phyloP scores from a whole-genome alignment of 495 filamentous ascomycete genomes.

The Delitschia confertaspora region DNA sequence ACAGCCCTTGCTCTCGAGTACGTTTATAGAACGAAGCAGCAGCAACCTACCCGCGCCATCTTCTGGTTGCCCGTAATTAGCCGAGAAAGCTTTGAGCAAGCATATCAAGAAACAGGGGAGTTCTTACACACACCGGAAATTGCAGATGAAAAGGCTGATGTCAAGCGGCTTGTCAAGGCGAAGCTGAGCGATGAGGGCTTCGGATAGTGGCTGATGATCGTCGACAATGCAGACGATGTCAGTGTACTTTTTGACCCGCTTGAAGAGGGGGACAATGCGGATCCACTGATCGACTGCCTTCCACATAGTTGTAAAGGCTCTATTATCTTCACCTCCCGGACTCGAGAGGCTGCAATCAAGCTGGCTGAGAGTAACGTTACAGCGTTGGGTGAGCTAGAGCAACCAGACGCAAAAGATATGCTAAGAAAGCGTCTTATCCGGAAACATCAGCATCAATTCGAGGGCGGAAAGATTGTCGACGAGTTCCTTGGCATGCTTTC shows the following conservation, averaged over 20 bases:
- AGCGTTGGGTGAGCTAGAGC: conserved; percentile 9
- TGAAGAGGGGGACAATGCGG: not conserved
- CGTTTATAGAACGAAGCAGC: conserved; percentile 14
- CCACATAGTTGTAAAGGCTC: conserved; percentile 11
- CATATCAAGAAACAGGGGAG: conserved; percentile 28
- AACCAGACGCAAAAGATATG: conserved; percentile 20
- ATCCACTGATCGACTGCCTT: conserved; percentile 10
- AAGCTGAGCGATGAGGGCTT: conserved; percentile 12
- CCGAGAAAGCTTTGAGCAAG: conserved; percentile 14
- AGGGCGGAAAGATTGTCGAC: not conserved
- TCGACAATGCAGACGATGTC: conserved; percentile 35
- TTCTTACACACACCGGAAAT: conserved; percentile 13
- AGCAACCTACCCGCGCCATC: conserved; percentile 10
- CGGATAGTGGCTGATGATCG: conserved; percentile 32
- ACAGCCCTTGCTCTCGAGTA: conserved; percentile 18
- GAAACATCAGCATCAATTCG: too few species aligned
- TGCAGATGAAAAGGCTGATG: conserved; percentile 9
- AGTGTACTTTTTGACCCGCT: conserved; percentile 20
- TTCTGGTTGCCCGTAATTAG: conserved; percentile 21
- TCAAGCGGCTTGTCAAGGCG: conserved; percentile 18
- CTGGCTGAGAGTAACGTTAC: conserved; percentile 6
- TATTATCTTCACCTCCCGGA: conserved; percentile 18
- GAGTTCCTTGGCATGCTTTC: not conserved
- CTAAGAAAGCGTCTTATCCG: conserved; percentile 26
- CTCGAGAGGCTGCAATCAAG: not conserved